Evolutionary conservation across 1,139 yeast genomes (phyloP), one percentile per base, ranked within the genome.

Genomic region (Blastobotrys persicus): DNA sequence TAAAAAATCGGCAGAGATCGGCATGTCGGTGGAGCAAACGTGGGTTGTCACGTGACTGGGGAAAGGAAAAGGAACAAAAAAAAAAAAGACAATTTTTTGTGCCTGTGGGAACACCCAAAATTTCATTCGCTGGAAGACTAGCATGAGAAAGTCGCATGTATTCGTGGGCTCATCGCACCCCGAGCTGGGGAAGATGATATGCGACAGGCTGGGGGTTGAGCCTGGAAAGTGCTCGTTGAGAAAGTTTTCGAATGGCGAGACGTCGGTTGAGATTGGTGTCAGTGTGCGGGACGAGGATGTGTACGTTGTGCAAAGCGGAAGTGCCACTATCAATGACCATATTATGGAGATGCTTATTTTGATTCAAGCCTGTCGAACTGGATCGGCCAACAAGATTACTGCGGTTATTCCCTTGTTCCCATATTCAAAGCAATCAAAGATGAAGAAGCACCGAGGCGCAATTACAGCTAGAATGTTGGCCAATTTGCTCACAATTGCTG

Each of bases 381-480:
- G 98, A 16, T 86, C 96, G 12, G 98, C 99, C 17, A 86, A 88
- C 61, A 89, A 91, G 67, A 88, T 92, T 66, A 92, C 98, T 16
- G 98, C 97, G 6, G 98, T 94, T 34, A 83, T 94, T 48, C 99
- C 99, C 1, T 95, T 89, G 68, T 94, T 91, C 67, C 98, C 98
- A 23, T 94, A 94, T 72, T 88, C 97, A 20, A 94, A 92, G 68
- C 98, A 94, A 70, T 83, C 92, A 56, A 92, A 92, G 73, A 94
- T 92, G 98, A 92, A 91, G 74, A 92, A 88, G 69, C 98, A 92
- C 66, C 79, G 98, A 70, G 98, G 98, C 50, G 98, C 98, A 32
- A 94, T 94, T 61, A 91, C 98, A 3, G 98, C 98, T n/a, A 80
- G 98, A 66, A 91, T 94, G 98, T 78, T 94, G 66, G 98, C 99